Evolutionary conservation across 768 basidiomycete genomes (phyloP), one percentile per base, ranked within the genome.

Genomic region (Kwoniella botswanensis): DNA sequence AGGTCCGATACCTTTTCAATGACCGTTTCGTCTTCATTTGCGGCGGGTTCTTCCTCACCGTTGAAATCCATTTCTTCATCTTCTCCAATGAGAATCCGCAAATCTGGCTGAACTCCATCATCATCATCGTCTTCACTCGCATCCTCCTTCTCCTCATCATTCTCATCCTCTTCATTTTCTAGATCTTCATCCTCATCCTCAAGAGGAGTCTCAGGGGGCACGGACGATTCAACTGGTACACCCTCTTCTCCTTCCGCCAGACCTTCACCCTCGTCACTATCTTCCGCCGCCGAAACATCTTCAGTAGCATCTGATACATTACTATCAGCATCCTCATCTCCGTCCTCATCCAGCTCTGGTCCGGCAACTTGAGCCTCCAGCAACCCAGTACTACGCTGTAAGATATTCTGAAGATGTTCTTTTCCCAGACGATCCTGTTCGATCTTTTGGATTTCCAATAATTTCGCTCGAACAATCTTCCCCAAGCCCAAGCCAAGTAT

Each of bases 381-480:
- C 67, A 96, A 89, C 59, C 91, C 90, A 0, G 92, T 92, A 44
- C 93, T 95, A 77, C 95, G 91, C 83, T 93, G 89, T 57, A 98
- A 86, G 72, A 98, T 93, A 4, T 91, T 92, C 81, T 95, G 92
- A 22, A 98, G 87, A 83, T 97, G 94, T 72, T 90, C 89, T 71
- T 91, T 91, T 0, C 94, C 93, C 5, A 90, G 86, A 42, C 88
- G 87, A 72, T 89, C 87, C 82, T 94, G 92, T 82, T 97, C 94
- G 18, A 86, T 90, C 78, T 92, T 91, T 13, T 86, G 85, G 63
- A 86, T 86, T 53, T 88, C 85, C 44, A 90, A 86, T 71, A 89
- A 87, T 75, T 74, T 68, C 1, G 77, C 78, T 29, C 79, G 73
- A 11, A 82, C 69, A 26, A 82, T 71, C 76, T 77, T 13, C 12